Percentiles rank a stretch among this genome's conserved stretches.
Conservation (phyloP, 2,329 filamentous ascomycete species). For the Fusarium abutilonis region DNA sequence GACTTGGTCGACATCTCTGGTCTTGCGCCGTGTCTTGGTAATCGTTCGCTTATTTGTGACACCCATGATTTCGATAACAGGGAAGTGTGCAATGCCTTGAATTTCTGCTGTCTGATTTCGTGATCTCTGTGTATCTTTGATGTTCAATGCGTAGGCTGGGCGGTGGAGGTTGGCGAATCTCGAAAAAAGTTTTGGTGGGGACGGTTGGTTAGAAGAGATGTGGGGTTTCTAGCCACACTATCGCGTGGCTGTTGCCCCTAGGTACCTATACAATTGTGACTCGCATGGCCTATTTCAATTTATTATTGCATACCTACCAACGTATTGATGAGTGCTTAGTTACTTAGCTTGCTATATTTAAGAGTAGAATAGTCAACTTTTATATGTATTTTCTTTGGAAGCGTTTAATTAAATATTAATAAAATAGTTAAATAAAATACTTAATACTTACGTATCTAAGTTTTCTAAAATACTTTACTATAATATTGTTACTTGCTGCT, state of each 20-base stretch:
- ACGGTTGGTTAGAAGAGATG: conserved; percentile 2
- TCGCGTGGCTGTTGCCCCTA: too few species aligned
- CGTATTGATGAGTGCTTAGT: too few species aligned
- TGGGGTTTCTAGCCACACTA: conserved; percentile 7
- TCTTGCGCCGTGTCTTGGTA: conserved; percentile 78
- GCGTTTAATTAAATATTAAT: too few species aligned
- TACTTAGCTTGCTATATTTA: too few species aligned
- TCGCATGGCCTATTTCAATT: conserved; percentile 42
- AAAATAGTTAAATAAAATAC: too few species aligned
- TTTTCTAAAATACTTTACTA: too few species aligned
- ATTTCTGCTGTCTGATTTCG: not conserved
- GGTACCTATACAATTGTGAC: too few species aligned
- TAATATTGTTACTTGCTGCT: too few species aligned
- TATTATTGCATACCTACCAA: conserved; percentile 9
- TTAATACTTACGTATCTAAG: too few species aligned
- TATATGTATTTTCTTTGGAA: too few species aligned
- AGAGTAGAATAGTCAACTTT: too few species aligned
- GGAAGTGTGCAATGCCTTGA: not conserved
- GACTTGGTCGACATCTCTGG: conserved; percentile 92
- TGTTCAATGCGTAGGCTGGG: conserved; percentile 6
- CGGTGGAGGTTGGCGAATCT: conserved; percentile 36
- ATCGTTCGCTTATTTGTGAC: conserved; percentile 72
- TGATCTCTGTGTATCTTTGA: conserved; percentile 11
- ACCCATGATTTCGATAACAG: conserved; percentile 63
- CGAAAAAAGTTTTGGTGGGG: conserved; percentile 41